Conservation (phyloP, 768 basidiomycete genomes). For the Daedalea quercina region DNA sequence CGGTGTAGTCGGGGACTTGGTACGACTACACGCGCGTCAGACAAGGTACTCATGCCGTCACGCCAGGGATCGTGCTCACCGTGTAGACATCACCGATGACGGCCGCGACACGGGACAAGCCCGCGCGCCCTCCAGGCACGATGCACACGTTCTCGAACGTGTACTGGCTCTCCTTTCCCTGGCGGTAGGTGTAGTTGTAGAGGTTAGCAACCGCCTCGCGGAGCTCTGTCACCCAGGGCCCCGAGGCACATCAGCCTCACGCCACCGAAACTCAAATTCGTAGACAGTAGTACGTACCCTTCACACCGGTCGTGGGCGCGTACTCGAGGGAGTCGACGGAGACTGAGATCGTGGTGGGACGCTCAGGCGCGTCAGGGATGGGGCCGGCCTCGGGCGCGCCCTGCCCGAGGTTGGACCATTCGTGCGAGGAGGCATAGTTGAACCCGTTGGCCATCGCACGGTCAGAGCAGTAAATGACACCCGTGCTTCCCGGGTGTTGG, state of each 20-base stretch:
- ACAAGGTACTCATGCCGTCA: not conserved
- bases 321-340: slow-evolving; percentile 78
- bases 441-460: slow-evolving; percentile 96
- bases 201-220: slow-evolving; percentile 85
- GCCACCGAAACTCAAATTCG: not conserved
- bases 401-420: slow-evolving; percentile 90
- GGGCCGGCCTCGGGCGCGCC: slow-evolving; percentile 86
- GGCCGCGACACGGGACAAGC: slow-evolving; percentile 85
- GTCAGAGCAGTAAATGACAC: slow-evolving; percentile 85
- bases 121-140: slow-evolving; percentile 89
- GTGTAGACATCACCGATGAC: slow-evolving; percentile 89
- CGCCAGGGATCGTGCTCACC: not conserved
- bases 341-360: slow-evolving; percentile 59
- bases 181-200: slow-evolving; percentile 84
- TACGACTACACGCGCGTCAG: slow-evolving; percentile 47
- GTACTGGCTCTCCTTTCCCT: slow-evolving; percentile 78
- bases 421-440: slow-evolving; percentile 66
- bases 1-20: slow-evolving; percentile 90
- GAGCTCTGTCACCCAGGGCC: slow-evolving; percentile 58
- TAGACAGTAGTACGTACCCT: slow-evolving; percentile 36
- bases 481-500: slow-evolving; percentile 61
- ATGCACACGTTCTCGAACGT: slow-evolving; percentile 92
- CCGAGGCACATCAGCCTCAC: not conserved
- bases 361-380: slow-evolving; percentile 66
- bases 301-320: slow-evolving; percentile 89